phyloP scores from a whole-genome alignment of 768 basidiomycete genomes.

The Tulasnella sp. region DNA sequence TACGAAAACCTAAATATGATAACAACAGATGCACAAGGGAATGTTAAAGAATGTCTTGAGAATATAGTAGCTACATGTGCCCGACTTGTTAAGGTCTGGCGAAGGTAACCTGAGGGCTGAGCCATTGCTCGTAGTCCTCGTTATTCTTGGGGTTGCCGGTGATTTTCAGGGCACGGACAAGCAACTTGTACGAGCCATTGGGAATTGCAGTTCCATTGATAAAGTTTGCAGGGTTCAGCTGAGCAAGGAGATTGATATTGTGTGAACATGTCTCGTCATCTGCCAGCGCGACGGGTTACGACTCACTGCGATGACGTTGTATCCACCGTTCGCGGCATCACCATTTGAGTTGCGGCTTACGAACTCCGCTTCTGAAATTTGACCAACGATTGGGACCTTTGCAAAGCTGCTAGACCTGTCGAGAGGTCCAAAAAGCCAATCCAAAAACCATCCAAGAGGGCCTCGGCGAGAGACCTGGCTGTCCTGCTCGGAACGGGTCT shows the following conservation, averaged over 20 bases:
- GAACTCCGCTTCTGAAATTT: slow-evolving; percentile 7
- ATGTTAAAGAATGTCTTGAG: background rate
- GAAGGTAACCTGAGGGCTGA: slow-evolving; percentile 44
- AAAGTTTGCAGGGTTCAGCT: slow-evolving; percentile 10
- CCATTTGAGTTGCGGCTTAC: slow-evolving; percentile 6
- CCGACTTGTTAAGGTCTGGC: background rate
- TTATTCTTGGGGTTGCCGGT: slow-evolving; percentile 50
- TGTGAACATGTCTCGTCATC: background rate
- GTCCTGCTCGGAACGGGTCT: background rate
- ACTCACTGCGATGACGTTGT: slow-evolving; percentile 15
- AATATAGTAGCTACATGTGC: background rate
- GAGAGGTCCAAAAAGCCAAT: background rate
- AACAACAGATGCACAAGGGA: background rate
- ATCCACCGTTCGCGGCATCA: background rate
- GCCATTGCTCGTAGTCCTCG: slow-evolving; percentile 52
- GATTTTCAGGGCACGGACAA: slow-evolving; percentile 46
- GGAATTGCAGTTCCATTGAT: slow-evolving; percentile 17
- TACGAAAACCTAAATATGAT: background rate
- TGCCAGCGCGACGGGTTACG: too few species aligned
- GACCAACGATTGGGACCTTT: slow-evolving; percentile 31
- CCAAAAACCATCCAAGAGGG: slow-evolving; percentile 6
- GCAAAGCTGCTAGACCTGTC: slow-evolving; percentile 22
- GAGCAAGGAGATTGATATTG: background rate
- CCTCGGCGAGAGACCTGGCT: background rate
- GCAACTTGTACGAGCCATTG: slow-evolving; percentile 29